Evolutionary conservation across 768 basidiomycete genomes (phyloP).

Genomic region (Trametes villosa): DNA sequence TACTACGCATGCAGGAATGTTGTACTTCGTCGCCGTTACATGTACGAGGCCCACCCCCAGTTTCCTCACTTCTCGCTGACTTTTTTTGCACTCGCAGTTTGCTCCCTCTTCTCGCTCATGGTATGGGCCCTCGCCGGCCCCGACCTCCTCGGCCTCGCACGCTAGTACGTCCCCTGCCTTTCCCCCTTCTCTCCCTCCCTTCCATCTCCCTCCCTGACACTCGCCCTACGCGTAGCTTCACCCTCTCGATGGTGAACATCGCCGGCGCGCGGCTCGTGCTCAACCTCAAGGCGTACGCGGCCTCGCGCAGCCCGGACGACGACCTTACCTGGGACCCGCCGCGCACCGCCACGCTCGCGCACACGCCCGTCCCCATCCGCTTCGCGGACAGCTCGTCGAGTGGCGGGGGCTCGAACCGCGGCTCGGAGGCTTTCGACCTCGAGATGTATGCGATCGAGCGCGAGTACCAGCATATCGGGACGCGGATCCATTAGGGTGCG

Average conservation of each 20-base stretch:
- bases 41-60: constrained; percentile 13
- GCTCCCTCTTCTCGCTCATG: constrained; percentile 34
- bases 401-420: not conserved
- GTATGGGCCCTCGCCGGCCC: constrained; percentile 34
- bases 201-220: not conserved
- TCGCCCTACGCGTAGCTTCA: constrained; percentile 24
- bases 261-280: constrained; percentile 32
- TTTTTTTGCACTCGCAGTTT: constrained; percentile 15
- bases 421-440: constrained; percentile 21
- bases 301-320: constrained; percentile 12
- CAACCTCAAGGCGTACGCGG: constrained; percentile 33
- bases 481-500: constrained; percentile 13
- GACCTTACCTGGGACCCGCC: constrained; percentile 18
- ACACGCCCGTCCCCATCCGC: not conserved
- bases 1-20: constrained; percentile 21
- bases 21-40: constrained; percentile 34
- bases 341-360: not conserved
- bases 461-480: constrained; percentile 33
- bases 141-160: constrained; percentile 32
- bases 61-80: not conserved
- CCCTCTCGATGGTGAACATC: constrained; percentile 35
- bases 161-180: constrained; percentile 27
- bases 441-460: constrained; percentile 35
- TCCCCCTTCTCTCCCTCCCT: not conserved
- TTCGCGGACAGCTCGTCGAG: not conserved